Evolutionary conservation across 495 filamentous ascomycete species (phyloP), one percentile per base, ranked within the genome.

Genomic region (Astrocystis sublimbata): DNA sequence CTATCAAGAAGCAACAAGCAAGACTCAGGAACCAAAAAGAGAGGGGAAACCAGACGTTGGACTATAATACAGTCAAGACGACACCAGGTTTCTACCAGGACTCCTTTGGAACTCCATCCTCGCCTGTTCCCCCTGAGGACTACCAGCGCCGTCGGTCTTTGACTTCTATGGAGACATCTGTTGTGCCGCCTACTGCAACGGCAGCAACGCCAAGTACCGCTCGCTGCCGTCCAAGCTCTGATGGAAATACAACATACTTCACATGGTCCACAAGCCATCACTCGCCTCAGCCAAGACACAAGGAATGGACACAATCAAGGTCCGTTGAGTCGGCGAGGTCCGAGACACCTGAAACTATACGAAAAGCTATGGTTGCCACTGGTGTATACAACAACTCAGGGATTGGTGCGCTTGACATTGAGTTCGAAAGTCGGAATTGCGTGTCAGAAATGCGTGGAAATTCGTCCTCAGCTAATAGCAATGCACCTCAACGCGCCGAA

Each of bases 231-330:
- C 47, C 60, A 49, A 36, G n/a, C 3, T 49, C 65, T 13, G 47
- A 51, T 33, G 63, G 49, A 45, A 75, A 65, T 13, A 75, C 67
- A 13, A 70, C 61, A 42, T 71, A 65, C 49, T 67, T 71, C 19
- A 71, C 70, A 9, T 75, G 73, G 75, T 70, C 73, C 6, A 72
- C 31, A 21, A 71, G 65, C 55, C 56, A 68, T 4, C 31, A 63
- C 3, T 65, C 67, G 6, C 63, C 60, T 10, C 57, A 31, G 21
- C 6, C 24, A 31, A 59, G 36, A n/a, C 31, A 46, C 36, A 31
- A 26, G 6, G 49, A 40, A 40, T 42, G 36, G 15, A 51, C 47
- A 43, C 49, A 31, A 9, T 42, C 46, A 28, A 38, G 43, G 13
- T 15, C 12, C 31, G 24, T 63, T 47, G 60, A 51, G 36, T 57